phyloP scores from a whole-genome alignment of 768 basidiomycete genomes.

The Suillus discolor region DNA sequence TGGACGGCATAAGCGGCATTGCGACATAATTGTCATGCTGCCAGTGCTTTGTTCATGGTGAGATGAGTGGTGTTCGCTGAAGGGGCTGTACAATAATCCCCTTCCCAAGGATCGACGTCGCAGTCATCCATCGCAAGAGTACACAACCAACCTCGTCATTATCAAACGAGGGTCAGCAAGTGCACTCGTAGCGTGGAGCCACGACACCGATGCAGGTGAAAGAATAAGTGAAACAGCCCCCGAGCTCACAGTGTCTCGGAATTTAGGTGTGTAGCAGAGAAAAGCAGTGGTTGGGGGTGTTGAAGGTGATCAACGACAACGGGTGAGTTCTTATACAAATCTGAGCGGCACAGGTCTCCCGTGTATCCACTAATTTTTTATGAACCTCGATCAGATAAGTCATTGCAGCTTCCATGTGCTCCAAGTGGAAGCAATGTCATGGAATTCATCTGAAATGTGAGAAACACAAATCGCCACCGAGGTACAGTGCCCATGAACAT shows the following conservation, averaged over 20 bases:
- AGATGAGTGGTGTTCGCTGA: conserved; percentile 1
- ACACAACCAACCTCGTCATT: conserved; percentile 31
- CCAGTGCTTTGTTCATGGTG: neutral
- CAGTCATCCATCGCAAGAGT: conserved; percentile 83
- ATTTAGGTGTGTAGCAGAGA: neutral
- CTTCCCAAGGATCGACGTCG: conserved; percentile 53
- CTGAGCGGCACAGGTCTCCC: neutral
- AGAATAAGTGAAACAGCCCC: conserved; percentile 2
- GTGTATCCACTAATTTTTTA: neutral
- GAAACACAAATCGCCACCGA: neutral
- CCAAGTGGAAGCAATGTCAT: neutral
- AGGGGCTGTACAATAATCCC: conserved; percentile 17
- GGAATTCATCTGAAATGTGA: neutral
- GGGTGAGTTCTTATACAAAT: conserved; percentile 2
- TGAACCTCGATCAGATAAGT: neutral
- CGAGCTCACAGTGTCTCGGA: neutral
- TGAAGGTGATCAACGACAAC: neutral
- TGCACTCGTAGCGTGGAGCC: conserved; percentile 34
- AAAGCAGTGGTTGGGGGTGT: neutral
- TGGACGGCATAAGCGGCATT: neutral
- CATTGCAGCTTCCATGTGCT: neutral
- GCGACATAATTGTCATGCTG: neutral
- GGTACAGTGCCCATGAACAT: neutral
- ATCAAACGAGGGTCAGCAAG: conserved; percentile 27
- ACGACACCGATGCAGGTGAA: conserved; percentile 37